phyloP scores from a whole-genome alignment of 164 flowering plant genomes.

The Stephania yunnanensis region DNA sequence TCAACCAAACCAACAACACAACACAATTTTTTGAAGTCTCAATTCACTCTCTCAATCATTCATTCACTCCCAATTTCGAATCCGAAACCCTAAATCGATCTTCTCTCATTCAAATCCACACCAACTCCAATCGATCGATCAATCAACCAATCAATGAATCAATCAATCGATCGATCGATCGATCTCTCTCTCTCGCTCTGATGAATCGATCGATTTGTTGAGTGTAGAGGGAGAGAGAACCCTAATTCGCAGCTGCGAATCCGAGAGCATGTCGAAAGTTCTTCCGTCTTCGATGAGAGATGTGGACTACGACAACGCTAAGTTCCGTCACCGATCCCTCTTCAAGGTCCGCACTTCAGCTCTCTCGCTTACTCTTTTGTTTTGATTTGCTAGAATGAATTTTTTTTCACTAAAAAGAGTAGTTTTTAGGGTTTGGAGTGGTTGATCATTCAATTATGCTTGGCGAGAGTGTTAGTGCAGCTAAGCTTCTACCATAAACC shows the following conservation, averaged over 20 bases:
- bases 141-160: no score
- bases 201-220: background rate
- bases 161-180: background rate
- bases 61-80: no score
- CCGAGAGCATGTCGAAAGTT: slow-evolving; percentile 46
- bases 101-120: background rate
- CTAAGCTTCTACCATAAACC: background rate
- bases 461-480: background rate
- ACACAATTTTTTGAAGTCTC: no score
- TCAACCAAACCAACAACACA: no score
- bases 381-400: background rate
- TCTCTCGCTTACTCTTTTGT: background rate
- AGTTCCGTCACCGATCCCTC: slow-evolving; percentile 77
- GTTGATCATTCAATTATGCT: background rate
- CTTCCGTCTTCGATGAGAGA: slow-evolving; percentile 76
- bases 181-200: background rate
- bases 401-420: background rate
- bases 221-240: background rate
- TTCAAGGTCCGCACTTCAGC: slow-evolving; percentile 39
- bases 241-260: background rate
- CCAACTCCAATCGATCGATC: background rate
- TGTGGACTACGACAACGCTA: slow-evolving; percentile 86
- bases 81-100: no score
- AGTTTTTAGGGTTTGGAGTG: background rate
- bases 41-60: no score